Percentiles rank a stretch among this genome's conserved stretches.
phyloP scores from a whole-genome alignment of 306 rosid species.

The Cicer chorassanicum region DNA sequence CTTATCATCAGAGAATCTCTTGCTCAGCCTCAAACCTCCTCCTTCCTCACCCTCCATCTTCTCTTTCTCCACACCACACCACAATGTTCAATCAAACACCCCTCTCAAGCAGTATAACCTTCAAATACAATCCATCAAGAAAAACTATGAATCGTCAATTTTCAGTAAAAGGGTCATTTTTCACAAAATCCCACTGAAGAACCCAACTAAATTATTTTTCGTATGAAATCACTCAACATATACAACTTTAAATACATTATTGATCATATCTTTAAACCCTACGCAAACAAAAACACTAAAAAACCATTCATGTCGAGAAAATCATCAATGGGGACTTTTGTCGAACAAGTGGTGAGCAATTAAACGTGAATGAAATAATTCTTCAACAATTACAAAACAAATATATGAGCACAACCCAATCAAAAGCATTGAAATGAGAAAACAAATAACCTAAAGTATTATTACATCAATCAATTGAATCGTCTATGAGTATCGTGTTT shows the following conservation, averaged over 20 bases:
- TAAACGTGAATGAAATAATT: no score
- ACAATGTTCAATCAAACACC: neutral
- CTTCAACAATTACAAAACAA: no score
- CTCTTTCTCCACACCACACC: constrained; percentile 13
- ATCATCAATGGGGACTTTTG: neutral
- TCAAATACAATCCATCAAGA: neutral
- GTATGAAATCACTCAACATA: neutral
- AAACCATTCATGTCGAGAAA: neutral
- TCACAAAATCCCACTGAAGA: neutral
- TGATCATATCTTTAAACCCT: neutral
- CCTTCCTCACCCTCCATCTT: constrained; percentile 92
- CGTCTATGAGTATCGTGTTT: no score
- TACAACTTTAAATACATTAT: neutral
- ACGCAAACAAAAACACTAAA: neutral
- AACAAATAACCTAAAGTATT: no score
- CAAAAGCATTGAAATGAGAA: no score
- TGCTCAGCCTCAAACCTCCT: constrained; percentile 75
- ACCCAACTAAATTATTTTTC: neutral
- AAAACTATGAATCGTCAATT: neutral
- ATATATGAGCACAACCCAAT: no score
- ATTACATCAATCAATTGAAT: no score
- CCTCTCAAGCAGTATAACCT: constrained; percentile 1
- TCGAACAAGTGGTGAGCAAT: no score
- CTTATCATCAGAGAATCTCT: constrained; percentile 71
- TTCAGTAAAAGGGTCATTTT: constrained; percentile 7